Evolutionary conservation across 805 yeast genomes (phyloP).

Genomic region (Hanseniaspora nectarophila): DNA sequence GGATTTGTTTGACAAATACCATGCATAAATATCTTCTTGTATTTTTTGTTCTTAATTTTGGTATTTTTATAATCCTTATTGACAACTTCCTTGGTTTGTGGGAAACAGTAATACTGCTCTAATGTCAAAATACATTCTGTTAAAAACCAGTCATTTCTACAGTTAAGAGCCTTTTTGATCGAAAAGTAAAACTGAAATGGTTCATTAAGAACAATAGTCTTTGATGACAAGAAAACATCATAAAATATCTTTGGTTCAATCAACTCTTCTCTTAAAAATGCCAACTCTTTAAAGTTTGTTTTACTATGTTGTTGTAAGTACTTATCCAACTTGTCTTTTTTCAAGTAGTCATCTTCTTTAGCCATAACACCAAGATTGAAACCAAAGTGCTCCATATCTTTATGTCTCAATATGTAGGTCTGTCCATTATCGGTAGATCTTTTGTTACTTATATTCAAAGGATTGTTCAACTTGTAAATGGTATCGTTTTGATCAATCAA

Average conservation of each 20-base stretch:
- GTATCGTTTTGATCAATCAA: constrained; percentile 13
- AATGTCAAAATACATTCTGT: background rate
- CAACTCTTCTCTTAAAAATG: background rate
- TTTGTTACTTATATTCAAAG: constrained; percentile 1
- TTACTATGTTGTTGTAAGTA: background rate
- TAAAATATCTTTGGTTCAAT: background rate
- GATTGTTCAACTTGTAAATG: background rate
- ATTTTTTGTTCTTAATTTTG: background rate
- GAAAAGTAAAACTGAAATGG: constrained; percentile 12
- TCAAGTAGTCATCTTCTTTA: constrained; percentile 58
- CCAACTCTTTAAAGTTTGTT: background rate
- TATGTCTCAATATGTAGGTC: background rate
- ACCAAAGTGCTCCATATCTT: background rate
- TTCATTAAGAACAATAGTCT: constrained; percentile 10
- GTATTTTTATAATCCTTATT: background rate
- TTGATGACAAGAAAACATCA: constrained; percentile 10
- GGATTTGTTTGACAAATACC: background rate
- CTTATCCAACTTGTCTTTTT: constrained; percentile 66
- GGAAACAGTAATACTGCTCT: constrained; percentile 12
- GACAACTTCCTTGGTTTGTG: background rate
- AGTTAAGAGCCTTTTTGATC: background rate
- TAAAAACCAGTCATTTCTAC: constrained; percentile 8
- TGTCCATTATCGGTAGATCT: background rate
- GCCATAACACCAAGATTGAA: constrained; percentile 40
- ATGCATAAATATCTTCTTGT: constrained; percentile 8